Conservation (phyloP, 768 basidiomycete genomes). For the Tulasnella sp. region DNA sequence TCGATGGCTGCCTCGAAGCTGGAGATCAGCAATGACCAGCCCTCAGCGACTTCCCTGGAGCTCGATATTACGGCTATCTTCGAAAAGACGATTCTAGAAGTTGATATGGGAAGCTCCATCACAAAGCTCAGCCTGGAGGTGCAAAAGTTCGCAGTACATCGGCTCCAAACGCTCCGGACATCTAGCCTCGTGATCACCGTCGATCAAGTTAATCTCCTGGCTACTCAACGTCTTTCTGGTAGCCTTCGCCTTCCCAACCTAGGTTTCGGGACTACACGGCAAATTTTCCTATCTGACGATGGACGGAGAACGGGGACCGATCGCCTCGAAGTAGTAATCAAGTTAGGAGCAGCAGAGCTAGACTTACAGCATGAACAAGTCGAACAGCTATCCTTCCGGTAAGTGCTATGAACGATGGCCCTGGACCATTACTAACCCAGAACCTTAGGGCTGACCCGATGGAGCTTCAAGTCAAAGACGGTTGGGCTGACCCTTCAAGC, state of each 20-base stretch:
- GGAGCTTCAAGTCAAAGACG: constrained; percentile 64
- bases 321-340: constrained; percentile 68
- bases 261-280: constrained; percentile 65
- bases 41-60: constrained; percentile 11
- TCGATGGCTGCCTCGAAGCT: constrained; percentile 26
- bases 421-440: background rate
- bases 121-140: constrained; percentile 60
- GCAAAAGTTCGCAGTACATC: constrained; percentile 53
- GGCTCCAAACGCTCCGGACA: constrained; percentile 50
- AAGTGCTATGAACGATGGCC: constrained; percentile 10
- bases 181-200: constrained; percentile 60
- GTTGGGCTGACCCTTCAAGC: constrained; percentile 57
- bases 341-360: constrained; percentile 58
- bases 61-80: constrained; percentile 47
- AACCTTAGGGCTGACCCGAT: constrained; percentile 64
- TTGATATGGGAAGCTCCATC: constrained; percentile 84
- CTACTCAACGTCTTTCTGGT: constrained; percentile 55
- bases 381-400: constrained; percentile 69
- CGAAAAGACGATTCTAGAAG: constrained; percentile 60
- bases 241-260: constrained; percentile 57
- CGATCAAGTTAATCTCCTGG: constrained; percentile 44
- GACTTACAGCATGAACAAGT: constrained; percentile 71
- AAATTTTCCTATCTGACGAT: constrained; percentile 29
- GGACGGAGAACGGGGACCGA: constrained; percentile 31
- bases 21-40: background rate